Conservation (phyloP, 2,329 filamentous ascomycete species). For the Fusarium sp. region DNA sequence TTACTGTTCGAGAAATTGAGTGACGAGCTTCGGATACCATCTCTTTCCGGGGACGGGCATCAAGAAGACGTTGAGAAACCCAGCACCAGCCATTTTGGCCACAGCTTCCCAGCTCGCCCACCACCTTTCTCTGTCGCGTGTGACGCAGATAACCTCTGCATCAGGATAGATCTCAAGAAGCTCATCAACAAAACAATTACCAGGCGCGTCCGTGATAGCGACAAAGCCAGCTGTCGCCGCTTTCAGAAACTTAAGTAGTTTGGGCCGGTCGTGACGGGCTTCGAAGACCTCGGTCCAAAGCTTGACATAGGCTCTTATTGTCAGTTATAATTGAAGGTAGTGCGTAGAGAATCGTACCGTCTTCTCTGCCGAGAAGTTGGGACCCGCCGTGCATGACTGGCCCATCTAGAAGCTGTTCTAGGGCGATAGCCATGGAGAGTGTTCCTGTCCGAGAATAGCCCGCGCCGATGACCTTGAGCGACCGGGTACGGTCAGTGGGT, state of each 20-base stretch:
- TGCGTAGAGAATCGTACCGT: rapidly evolving
- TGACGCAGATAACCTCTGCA: neutral
- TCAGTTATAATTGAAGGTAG: neutral
- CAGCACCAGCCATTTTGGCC: neutral
- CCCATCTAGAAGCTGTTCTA: neutral
- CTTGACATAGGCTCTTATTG: neutral
- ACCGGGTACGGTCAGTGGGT: neutral
- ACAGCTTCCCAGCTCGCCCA: neutral
- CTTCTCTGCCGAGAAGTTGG: neutral
- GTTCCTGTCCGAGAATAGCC: neutral
- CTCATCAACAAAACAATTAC: neutral
- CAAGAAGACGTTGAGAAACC: neutral
- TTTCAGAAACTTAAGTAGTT: neutral
- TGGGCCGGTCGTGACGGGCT: neutral
- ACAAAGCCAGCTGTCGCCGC: neutral
- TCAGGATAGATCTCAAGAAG: neutral
- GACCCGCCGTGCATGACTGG: neutral
- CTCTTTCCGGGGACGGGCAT: neutral
- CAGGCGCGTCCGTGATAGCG: neutral
- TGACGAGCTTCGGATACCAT: neutral
- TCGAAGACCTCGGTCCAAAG: neutral
- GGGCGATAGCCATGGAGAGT: neutral
- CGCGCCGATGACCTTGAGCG: neutral
- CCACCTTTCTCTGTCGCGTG: neutral
- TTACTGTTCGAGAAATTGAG: neutral